Evolutionary conservation across 805 yeast genomes (phyloP), one percentile per base, ranked within the genome.

Genomic region (Nakazawaea wyomingensis): DNA sequence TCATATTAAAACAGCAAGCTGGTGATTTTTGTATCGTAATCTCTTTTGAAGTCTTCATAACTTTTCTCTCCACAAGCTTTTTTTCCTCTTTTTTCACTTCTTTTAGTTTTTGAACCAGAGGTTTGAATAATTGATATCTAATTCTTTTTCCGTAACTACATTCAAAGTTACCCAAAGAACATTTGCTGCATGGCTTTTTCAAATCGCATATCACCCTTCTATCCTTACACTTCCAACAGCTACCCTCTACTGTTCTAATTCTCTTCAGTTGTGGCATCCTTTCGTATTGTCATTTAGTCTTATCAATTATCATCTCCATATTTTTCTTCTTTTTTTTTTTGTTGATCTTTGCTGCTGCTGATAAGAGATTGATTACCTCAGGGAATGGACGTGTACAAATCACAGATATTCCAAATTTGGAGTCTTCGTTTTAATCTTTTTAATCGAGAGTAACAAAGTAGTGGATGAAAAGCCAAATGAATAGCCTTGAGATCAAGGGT

Each of bases 201-300:
- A 70, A 55, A 39, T 71, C 73, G 52, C 79, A 73, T 50, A 71
- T 71, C 50, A 73, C 72, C 41, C 72, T 66, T 11, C 73, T 57
- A n/a, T 59, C 50, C 27, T 73, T 59, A 48, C 79, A 72, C 13
- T 71, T 68, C 69, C 75, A 67, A 50, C 79, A 72, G 19, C 57
- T 50, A 1, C 61, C 59, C 33, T 48, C 50, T 4, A 56, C 60
- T 0, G 56, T 52, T 36, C 61, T 46, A n/a, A 51, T 30, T 33
- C 61, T 45, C 34, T 52, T 55, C 4, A 50, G 48, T 7, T n/a
- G 20, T 28, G 34, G 21, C 43, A 32, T 32, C 16, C 8, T 11
- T 24, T 8, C 27, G 27, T 9, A 24, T 3, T n/a, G n/a, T n/a
- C n/a, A n/a, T n/a, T n/a, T n/a, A n/a, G n/a, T n/a, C n/a, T n/a